These are phyloP conservation scores for Phytophthora ramorum DNA, from an alignment of 352 stramenopile species.

Conservation along the genomic window DNA sequence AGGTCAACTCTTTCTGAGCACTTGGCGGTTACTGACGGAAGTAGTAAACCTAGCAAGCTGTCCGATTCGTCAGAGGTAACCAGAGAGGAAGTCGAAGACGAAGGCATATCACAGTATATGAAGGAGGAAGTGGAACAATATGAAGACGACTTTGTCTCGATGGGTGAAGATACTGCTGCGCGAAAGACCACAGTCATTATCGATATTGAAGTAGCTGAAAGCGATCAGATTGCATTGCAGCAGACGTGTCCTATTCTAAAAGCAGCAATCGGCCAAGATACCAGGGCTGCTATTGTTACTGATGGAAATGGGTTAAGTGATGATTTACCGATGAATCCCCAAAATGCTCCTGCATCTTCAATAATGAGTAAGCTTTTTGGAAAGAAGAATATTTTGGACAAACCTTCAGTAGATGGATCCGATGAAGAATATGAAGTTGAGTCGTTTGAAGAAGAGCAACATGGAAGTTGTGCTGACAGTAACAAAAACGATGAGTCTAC, in stretches of 20 bases:
- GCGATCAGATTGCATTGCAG: not conserved
- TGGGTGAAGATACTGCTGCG: slow-evolving; percentile 11
- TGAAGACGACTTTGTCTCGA: slow-evolving; percentile 55
- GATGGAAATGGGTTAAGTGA: no score
- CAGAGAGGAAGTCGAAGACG: slow-evolving; percentile 12
- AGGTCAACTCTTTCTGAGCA: slow-evolving; percentile 12
- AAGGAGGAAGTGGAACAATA: slow-evolving; percentile 29
- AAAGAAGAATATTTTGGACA: slow-evolving; percentile 15
- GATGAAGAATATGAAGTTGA: slow-evolving; percentile 42
- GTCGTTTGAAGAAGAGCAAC: slow-evolving; percentile 42
- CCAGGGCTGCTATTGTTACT: no score
- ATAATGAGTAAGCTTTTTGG: slow-evolving; percentile 26
- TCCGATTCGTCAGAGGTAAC: slow-evolving; percentile 3
- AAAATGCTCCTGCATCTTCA: not conserved
- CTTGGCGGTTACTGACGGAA: not conserved
- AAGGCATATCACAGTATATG: not conserved
- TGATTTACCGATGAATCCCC: not conserved
- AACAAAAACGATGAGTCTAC: slow-evolving; percentile 1
- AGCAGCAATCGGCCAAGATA: not conserved
- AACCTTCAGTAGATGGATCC: slow-evolving; percentile 18
- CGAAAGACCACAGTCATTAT: slow-evolving; percentile 1
- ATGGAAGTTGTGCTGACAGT: slow-evolving; percentile 7
- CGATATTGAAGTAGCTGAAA: slow-evolving; percentile 12
- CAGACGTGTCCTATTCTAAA: not conserved
- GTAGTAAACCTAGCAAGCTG: not conserved